Evolutionary conservation across 179 eudicot species (phyloP), one percentile per base, ranked within the genome.

Genomic region (Actinidia arguta): DNA sequence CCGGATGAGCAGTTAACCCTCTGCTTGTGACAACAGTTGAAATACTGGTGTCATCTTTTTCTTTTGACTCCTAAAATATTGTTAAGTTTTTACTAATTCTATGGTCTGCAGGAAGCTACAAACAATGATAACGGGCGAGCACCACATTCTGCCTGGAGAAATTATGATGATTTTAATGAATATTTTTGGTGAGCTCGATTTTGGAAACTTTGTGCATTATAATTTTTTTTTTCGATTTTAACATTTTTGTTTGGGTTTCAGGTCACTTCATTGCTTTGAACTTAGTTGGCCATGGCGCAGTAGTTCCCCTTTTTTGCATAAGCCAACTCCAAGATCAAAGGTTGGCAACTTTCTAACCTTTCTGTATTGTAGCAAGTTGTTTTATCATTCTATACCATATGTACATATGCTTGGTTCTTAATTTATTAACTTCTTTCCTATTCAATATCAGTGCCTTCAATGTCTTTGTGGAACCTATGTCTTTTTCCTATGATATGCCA

Each of bases 91-190:
- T 54, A 9, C 75, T n/a, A 39, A 36, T 52, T 31, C 48, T 27
- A 52, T 62, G 14, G 31, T 71, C 42, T 85, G 76, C 89, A 95
- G 99, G 99, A 97, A 89, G 98, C 99, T 42, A 82, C 68, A 52
- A 95, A 89, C 89, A 97, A 95, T 82, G 89, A 91, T 70, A 94
- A 97, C 82, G 99, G 99, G 54, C 91, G 92, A 59, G 99, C 99
- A 77, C 94, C 98, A 76, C 99, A 97, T 94, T 97, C 99, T 68
- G 88, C 92, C 56, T 97, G 99, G 99, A 97, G 99, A 90, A 97
- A 97, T 75, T 97, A 97, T 89, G 99, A 97, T 39, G 99, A 97
- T 84, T 97, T 97, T 71, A 97, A 97, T 90, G 99, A 97, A 82
- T 97, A 92, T 82, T 97, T 97, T 81, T 97, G 99, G 98, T 95